Conservation (phyloP, 139 green algal species). For the Micractinium sp. region DNA sequence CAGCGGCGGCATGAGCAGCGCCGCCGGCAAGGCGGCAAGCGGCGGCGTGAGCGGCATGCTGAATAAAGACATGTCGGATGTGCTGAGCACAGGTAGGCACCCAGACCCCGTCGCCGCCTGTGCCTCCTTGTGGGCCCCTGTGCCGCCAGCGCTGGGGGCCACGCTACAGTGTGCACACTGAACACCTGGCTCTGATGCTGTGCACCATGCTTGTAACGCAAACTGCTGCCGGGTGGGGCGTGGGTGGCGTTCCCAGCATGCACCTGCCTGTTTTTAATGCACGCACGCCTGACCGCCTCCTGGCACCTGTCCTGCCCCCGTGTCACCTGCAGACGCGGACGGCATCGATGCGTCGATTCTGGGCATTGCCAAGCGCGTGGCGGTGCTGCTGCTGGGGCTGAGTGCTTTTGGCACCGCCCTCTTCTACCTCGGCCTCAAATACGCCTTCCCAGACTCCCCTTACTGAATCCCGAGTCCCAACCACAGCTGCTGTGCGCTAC, state of each 20-base stretch:
- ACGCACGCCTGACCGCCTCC: background rate
- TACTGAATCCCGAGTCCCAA: background rate
- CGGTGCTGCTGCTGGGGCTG: constrained; percentile 63
- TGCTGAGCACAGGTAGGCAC: constrained; percentile 21
- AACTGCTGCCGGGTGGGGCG: too few relatives aligned
- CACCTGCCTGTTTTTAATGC: background rate
- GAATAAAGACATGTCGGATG: constrained; percentile 33
- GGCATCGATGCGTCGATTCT: constrained; percentile 71
- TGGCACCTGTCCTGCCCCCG: constrained; percentile 5
- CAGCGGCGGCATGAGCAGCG: background rate
- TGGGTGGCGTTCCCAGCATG: too few relatives aligned
- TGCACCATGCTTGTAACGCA: too few relatives aligned
- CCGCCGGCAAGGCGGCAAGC: background rate
- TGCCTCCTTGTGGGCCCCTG: background rate
- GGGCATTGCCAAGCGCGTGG: constrained; percentile 69
- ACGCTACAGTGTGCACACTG: too few relatives aligned
- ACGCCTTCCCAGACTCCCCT: constrained; percentile 55
- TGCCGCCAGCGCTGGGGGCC: too few relatives aligned
- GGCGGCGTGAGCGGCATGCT: background rate
- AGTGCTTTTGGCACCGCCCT: constrained; percentile 58
- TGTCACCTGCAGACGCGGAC: constrained; percentile 52
- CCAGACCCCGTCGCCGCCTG: background rate
- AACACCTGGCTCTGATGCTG: too few relatives aligned
- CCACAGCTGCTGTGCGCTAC: background rate
- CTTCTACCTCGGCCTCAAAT: constrained; percentile 75